Evolutionary conservation across 371 early-diverging fungal genomes (phyloP), one percentile per base, ranked within the genome.

Genomic region (Apophysomyces ossiformis): DNA sequence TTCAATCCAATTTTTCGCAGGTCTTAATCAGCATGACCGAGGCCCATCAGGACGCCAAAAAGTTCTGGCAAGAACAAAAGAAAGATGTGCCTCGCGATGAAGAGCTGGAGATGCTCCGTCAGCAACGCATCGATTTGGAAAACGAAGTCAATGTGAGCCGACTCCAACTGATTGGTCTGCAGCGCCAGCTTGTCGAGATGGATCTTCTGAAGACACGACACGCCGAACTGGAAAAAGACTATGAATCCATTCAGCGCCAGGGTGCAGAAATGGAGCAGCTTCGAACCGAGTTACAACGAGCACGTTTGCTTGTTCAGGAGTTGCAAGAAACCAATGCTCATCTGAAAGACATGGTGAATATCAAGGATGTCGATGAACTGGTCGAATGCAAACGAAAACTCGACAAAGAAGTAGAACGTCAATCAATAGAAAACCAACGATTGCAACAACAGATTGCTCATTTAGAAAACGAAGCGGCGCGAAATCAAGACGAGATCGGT

Each of bases 1-100:
- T 78, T 12, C 74, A 76, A 13, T 68, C 69, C 7, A 74, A 72
- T 38, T 63, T 79, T 7, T 69, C 73, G 8, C 77, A 79, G 44
- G 67, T 77, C 44, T 56, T 71, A 9, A 72, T 75, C 73, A 72
- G 68, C 32, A 65, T 69, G 6, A 73, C 77, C 4, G 77, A 79
- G 37, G 73, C 65, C 35, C 75, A 79, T 61, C 61, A 69, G 13
- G 73, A 74, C 4, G 71, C 75, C 4, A 69, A 66, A 35, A 43
- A 61, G 18, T 72, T 72, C 21, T 77, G 75, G 77, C 77, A 79
- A 39, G 80, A 79, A 5, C 80, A 79, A 39, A 73, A 72, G 43
- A 77, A 71, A 2, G 75, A 79, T 21, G 69, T 76, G 60, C 54
- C 54, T 4, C 54, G 54, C 35, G 54, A 50, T 32, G 54, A 50